Percentiles rank a stretch among this genome's conserved stretches.
Conservation (phyloP, 225 moss, liverwort and hornwort genomes). For the Physcomitrellopsis africana region DNA sequence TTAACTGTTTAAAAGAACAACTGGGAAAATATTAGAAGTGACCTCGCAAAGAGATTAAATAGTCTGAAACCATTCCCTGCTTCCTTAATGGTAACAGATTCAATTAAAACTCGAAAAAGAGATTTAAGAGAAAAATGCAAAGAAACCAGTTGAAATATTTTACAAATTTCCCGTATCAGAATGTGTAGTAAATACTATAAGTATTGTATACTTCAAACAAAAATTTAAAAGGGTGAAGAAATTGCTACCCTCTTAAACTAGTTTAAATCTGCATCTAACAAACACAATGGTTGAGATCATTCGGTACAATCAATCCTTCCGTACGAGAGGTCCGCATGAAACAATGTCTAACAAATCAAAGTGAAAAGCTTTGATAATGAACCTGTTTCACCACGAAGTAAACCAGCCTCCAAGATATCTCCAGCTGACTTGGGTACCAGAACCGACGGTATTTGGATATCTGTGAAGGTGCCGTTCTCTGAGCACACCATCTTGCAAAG, state of each 20-base stretch:
- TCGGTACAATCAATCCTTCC: background rate
- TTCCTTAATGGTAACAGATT: background rate
- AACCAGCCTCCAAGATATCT: constrained; percentile 47
- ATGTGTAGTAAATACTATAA: background rate
- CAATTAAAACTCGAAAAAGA: background rate
- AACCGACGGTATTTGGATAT: constrained; percentile 70
- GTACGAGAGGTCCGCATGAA: background rate
- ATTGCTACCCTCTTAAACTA: background rate
- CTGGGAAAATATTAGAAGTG: constrained; percentile 7
- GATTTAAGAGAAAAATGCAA: background rate
- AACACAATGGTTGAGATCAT: background rate
- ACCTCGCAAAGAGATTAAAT: background rate
- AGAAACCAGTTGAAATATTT: background rate
- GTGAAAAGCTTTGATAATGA: background rate
- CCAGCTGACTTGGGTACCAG: constrained; percentile 80
- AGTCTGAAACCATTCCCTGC: constrained; percentile 1
- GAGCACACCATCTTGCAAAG: constrained; percentile 87
- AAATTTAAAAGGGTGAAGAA: constrained; percentile 8
- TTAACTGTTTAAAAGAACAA: constrained; percentile 26
- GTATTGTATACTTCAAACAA: background rate
- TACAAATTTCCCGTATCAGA: background rate
- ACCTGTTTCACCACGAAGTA: constrained; percentile 46
- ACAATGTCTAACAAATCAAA: background rate
- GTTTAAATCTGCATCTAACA: constrained; percentile 5
- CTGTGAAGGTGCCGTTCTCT: constrained; percentile 64